Evolutionary conservation across 2,329 filamentous ascomycete genomes (phyloP), one percentile per base, ranked within the genome.

Genomic region (Emmonsia crescens): DNA sequence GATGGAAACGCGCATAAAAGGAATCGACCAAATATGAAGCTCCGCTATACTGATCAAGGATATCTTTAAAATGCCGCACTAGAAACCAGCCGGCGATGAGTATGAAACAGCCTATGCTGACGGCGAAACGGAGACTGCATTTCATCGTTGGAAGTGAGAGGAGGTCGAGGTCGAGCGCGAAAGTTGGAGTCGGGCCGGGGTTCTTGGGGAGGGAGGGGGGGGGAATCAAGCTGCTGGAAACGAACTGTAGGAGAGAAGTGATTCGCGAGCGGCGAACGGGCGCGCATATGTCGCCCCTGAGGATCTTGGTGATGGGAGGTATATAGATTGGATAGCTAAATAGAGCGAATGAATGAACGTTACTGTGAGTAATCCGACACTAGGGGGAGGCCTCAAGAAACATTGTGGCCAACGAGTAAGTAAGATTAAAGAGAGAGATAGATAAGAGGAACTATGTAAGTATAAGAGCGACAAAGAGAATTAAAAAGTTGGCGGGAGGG

Each of bases 21-120:
- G 68, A 74, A 49, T 72, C 67, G n/a, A 68, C 60, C 59, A 75
- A 36, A 61, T 75, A 75, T 65, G 67, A 66, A 66, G 70, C 72
- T 19, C 73, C 71, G 64, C 69, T 67, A 64, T 75, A 75, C 62
- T 74, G 74, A 60, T 72, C 66, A 61, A 64, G 71, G 19, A 75
- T 59, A 57, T 75, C 74, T 60, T 68, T 63, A 5, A 76, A 65
- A 62, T 72, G 70, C 10, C 66, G 59, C 54, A 71, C 68, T n/a
- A 75, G 62, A 27, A 75, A 64, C 40, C 70, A 73, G 3, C 74
- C 40, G 2, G 68, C 66, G 54, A 72, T 64, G 10, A 72, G 49
- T 10, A 73, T 52, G 14, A 73, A 40, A 14, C 67, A 52, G 2
- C 62, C 59, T 27, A 65, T 61, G 61, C 69, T 71, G 60, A 71